Base-by-base conservation (phyloP, 805 yeast species). In the Ogataea parapolymorpha region DNA sequence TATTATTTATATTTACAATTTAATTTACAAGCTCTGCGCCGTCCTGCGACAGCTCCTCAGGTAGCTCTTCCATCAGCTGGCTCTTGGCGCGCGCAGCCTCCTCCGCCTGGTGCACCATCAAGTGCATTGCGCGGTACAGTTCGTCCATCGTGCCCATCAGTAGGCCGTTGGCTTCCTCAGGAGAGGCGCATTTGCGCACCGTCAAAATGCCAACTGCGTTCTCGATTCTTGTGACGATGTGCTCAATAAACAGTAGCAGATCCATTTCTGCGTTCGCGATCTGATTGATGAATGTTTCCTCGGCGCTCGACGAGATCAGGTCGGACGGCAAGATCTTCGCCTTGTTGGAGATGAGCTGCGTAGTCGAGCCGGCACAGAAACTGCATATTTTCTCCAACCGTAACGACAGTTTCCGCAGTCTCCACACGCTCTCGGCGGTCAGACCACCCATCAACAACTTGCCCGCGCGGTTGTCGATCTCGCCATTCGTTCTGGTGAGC, bases 211-310 rank as follows among this genome's bases (percentile, higher is more conserved):
- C 67, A 12, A 77, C 75, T 44, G 77, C 68, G 39, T 77, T 72
- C 55, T 86, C 95, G 28, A 85, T 67, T 58, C 95, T 71, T 0
- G 89, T 77, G 11, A 83, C 75, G 20, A 82, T 63, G 49, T 80
- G 84, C 43, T 82, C 87, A 45, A 85, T 65, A 32, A 82, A 68
- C 4, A 72, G 66, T 29, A 79, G 59, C 28, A 80, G 56, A 30
- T 82, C 88, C 14, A 46, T 47, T 17, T 63, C 65, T n/a, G 50
- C 37, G 26, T 33, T 41, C 2, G 40, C 35, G 16, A 56, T 15
- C 26, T 48, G 54, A 3, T 24, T 16, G 17, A 32, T 33, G 38
- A 55, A 41, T 0, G 42, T 33, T 13, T 42, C 49, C 25, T 58
- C 61, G 1, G 52, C 41, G 7, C 46, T 51, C 7, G 39, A 33